Evolutionary conservation across 208 protist species (phyloP), one percentile per base, ranked within the genome.

Genomic region (Leishmania lainsoni): DNA sequence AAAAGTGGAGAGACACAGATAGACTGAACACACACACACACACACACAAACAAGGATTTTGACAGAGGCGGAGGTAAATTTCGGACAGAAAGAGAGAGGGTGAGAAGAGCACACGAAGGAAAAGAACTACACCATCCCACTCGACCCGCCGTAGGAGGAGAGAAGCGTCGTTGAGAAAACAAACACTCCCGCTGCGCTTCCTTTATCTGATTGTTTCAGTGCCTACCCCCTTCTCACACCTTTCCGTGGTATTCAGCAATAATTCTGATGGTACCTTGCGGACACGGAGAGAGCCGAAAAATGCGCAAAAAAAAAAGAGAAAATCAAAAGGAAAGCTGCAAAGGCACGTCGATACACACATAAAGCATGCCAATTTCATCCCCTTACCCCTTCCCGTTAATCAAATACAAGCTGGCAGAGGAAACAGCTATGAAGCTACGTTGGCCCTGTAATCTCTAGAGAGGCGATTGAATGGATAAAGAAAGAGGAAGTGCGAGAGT

Each of bases 291-390:
- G 39, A 22, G 42, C 63, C 73, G 22, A 58, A 70, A 56, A 76
- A 68, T 1, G 35, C 35, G 35, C 35, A 76, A 71, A 79, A 39
- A 32, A 35, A 74, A 65, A 8, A 56, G 48, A 78, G 71, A 68
- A 70, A 65, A 65, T 35, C 16, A 0, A 65, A n/a, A 65, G 59
- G 59, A 35, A 32, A 32, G 22, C 3, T 22, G 59, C 0, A 32
- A 8, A 54, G 51, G 51, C 51, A 54, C 51, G 51, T 17, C 3
- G 51, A 16, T 16, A 54, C 51, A 54, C 51, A 16, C 51, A 54
- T 16, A 54, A 16, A 54, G 14, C 9, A 54, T 54, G 51, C 14
- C 51, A 16, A 54, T 54, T 54, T 17, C 51, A 54, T 54, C 51
- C 14, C 51, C 51, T 1, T 39, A 39, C 35, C 35, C 35, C 35